Percentiles rank a stretch among this genome's conserved stretches.
These are phyloP conservation scores for Tylopilus cervinicoccineus DNA, from an alignment of 768 basidiomycete genomes.

Conservation along the genomic window DNA sequence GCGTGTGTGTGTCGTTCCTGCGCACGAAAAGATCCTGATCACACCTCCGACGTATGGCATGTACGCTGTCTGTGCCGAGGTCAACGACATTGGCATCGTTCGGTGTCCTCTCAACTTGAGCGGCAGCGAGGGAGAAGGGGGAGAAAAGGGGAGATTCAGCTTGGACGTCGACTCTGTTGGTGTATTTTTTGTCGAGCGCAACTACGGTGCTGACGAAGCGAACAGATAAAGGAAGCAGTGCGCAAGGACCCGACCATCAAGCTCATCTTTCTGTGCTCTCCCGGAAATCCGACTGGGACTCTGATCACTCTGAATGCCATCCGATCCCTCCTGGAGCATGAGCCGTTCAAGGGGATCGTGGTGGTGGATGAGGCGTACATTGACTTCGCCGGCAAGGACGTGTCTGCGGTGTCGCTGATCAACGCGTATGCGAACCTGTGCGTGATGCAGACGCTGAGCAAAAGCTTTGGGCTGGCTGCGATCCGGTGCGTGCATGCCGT, in stretches of 20 bases:
- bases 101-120: slow-evolving; percentile 67
- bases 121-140: slow-evolving; percentile 64
- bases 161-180: slow-evolving; percentile 69
- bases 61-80: slow-evolving; percentile 92
- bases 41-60: slow-evolving; percentile 98
- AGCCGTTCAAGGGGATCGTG: slow-evolving; percentile 84
- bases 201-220: not conserved
- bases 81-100: slow-evolving; percentile 86
- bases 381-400: slow-evolving; percentile 70
- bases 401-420: slow-evolving; percentile 67
- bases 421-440: slow-evolving; percentile 83
- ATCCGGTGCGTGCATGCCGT: slow-evolving; percentile 62
- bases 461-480: slow-evolving; percentile 92
- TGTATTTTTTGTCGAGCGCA: slow-evolving; percentile 4
- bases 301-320: slow-evolving; percentile 70
- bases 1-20: slow-evolving; percentile 81
- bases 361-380: slow-evolving; percentile 97
- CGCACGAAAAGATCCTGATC: slow-evolving; percentile 75
- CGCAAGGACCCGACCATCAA: slow-evolving; percentile 76
- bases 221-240: slow-evolving; percentile 67
- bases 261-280: slow-evolving; percentile 92
- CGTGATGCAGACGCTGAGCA: slow-evolving; percentile 96
- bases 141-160: slow-evolving; percentile 68
- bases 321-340: slow-evolving; percentile 67
- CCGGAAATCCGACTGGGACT: slow-evolving; percentile 95